A percentile compares a stretch with the other conserved stretches of the same genome.
Conservation (phyloP, 202 grass and related monocot species). For the Bolboschoenoplectus hybrid region DNA sequence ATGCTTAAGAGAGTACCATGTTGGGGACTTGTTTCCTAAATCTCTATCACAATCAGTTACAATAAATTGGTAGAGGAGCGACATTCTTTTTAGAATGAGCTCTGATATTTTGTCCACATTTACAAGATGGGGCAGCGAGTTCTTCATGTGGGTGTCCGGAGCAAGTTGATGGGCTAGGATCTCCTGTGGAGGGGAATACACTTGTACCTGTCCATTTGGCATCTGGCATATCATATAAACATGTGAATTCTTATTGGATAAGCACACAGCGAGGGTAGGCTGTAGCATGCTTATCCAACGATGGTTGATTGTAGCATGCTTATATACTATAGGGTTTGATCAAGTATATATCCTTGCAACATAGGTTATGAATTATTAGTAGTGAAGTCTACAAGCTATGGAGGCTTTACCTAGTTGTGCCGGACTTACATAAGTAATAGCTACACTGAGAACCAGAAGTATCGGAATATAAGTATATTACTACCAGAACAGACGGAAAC, state of each 20-base stretch:
- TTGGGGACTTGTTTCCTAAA: conserved; percentile 1
- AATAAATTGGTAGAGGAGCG: background rate
- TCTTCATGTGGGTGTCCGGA: background rate
- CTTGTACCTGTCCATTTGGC: conserved; percentile 6
- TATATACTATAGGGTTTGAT: background rate
- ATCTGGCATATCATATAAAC: background rate
- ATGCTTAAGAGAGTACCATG: background rate
- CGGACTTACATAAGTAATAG: background rate
- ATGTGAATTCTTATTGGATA: background rate
- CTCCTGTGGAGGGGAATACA: background rate
- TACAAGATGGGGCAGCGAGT: background rate
- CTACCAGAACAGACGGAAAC: background rate
- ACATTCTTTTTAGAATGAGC: background rate
- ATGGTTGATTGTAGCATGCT: background rate
- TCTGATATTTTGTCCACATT: background rate
- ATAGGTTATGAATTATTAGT: background rate
- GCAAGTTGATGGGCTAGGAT: background rate
- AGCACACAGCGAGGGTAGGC: background rate
- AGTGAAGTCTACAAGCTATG: conserved; percentile 7
- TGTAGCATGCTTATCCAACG: background rate
- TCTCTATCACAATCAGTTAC: background rate
- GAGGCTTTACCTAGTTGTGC: background rate
- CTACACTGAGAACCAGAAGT: background rate
- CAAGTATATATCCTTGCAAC: background rate
- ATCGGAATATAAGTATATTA: background rate